Conservation (phyloP, 192 early-diverging fungal species). For the Coemansia sp. region DNA sequence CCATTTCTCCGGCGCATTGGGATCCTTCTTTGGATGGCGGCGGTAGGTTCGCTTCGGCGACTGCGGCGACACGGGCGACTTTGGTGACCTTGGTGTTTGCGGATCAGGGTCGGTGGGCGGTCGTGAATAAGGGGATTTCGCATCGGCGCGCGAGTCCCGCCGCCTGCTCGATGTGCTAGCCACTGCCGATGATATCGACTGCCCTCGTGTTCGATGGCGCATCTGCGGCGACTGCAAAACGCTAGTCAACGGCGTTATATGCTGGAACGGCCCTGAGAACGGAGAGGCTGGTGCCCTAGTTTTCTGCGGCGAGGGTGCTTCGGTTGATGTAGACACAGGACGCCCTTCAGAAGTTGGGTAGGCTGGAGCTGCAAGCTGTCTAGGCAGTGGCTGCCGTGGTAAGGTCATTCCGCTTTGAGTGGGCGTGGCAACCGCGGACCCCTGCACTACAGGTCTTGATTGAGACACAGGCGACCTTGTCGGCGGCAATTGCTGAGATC, state of each 20-base stretch:
- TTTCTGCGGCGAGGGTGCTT: constrained; percentile 22
- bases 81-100: neutral
- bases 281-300: constrained; percentile 7
- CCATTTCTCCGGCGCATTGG: constrained; percentile 52
- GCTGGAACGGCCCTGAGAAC: constrained; percentile 17
- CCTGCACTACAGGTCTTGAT: neutral
- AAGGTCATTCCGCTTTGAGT: neutral
- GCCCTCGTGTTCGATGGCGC: constrained; percentile 33
- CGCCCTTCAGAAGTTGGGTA: neutral
- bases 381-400: neutral
- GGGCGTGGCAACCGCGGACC: neutral
- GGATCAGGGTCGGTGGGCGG: constrained; percentile 16
- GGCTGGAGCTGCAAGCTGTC: neutral
- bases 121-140: constrained; percentile 29
- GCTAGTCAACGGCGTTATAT: constrained; percentile 6
- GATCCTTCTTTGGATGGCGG: constrained; percentile 51
- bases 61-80: constrained; percentile 15
- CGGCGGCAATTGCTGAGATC: neutral
- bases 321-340: constrained; percentile 22
- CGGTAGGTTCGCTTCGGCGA: constrained; percentile 43
- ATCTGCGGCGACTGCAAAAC: constrained; percentile 8
- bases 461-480: constrained; percentile 6
- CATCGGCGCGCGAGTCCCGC: constrained; percentile 29
- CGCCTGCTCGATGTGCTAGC: constrained; percentile 18
- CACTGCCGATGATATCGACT: constrained; percentile 31